Percentiles rank a stretch among this genome's conserved stretches.
Evolutionary conservation across 2,329 filamentous ascomycete species (phyloP).

Genomic region (Samsoniella hepiali): DNA sequence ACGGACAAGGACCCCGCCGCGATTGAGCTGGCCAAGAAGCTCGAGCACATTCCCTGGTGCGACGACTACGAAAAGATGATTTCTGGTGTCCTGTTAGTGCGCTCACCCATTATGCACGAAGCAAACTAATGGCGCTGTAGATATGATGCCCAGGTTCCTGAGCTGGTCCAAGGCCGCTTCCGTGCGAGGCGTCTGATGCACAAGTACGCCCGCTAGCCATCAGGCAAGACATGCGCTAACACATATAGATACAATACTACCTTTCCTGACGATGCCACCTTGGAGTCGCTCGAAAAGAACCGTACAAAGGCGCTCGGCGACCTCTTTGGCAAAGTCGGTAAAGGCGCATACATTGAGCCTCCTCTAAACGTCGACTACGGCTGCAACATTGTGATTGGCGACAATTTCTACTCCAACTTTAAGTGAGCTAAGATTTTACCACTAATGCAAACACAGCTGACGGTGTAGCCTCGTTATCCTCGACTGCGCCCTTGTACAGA

Average conservation of each 20-base stretch:
- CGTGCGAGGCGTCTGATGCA: constrained; percentile 53
- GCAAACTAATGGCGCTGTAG: constrained; percentile 30
- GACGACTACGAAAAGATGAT: constrained; percentile 65
- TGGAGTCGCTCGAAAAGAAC: constrained; percentile 36
- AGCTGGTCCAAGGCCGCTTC: constrained; percentile 50
- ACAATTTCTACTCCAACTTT: constrained; percentile 60
- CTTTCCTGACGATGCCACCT: constrained; percentile 47
- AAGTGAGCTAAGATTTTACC: constrained; percentile 25
- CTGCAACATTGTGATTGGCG: constrained; percentile 60
- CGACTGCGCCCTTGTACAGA: constrained; percentile 67
- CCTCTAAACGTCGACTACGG: constrained; percentile 64
- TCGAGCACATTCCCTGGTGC: constrained; percentile 52
- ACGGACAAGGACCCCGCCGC: constrained; percentile 38
- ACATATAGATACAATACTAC: constrained; percentile 42
- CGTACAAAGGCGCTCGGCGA: constrained; percentile 46
- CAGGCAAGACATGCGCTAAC: not conserved
- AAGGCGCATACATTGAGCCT: constrained; percentile 56
- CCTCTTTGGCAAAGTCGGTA: constrained; percentile 49
- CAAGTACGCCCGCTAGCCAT: constrained; percentile 39
- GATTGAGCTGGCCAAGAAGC: constrained; percentile 44
- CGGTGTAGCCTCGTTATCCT: constrained; percentile 54
- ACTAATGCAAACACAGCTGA: not conserved
- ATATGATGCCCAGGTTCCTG: constrained; percentile 48
- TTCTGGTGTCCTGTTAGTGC: constrained; percentile 55
- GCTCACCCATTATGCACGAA: not conserved